Base-by-base conservation (phyloP, 2,329 filamentous ascomycete species). In the Cercospora zeina region DNA sequence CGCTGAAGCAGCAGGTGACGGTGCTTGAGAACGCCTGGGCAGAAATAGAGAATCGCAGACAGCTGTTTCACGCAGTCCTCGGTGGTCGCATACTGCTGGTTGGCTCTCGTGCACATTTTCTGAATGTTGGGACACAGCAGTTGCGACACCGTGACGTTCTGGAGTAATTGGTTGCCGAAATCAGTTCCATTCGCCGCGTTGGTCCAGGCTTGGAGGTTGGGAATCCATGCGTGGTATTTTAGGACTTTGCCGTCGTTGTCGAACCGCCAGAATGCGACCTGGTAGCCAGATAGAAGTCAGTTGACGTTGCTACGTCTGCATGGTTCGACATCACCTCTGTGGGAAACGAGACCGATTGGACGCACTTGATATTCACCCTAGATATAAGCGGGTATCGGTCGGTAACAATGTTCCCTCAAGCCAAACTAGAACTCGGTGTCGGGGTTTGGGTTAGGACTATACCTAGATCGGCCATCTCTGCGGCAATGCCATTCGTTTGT, bases 231-330 rank as follows among this genome's bases (percentile, higher is more conserved):
- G 65, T 81, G 77, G 64, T 79, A 80, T 27, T 77, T 73, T 4
- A 75, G 60, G 6, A 80, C 78, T n/a, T 72, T 75, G 42, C 81
- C 80, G 2, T 72, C 61, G 3, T 77, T 71, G 62, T 81, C 78
- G 60, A 83, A 79, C 30, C 74, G 76, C 79, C 79, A 82, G 64
- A 81, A 83, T 0, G 78, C 77, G 11, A 79, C 59, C 65, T 70
- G 24, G 36, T 16, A 39, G 4, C 2, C 14, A 21, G n/a, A n/a
- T 33, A 11, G 34, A 31, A 11, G 13, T 31, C 1, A 27, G 3
- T 51, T n/a, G 19, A 21, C 45, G 30, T 31, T 9, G 9, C 5
- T 9, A 31, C 9, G 30, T 31, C 5, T 31, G 5, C 9, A 4
- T 31, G 30, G 9, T 31, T 31, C 30, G 30, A 9, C 30, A n/a